phyloP scores from a whole-genome alignment of 1,139 yeast species.

The Sugiyamaella novakii region DNA sequence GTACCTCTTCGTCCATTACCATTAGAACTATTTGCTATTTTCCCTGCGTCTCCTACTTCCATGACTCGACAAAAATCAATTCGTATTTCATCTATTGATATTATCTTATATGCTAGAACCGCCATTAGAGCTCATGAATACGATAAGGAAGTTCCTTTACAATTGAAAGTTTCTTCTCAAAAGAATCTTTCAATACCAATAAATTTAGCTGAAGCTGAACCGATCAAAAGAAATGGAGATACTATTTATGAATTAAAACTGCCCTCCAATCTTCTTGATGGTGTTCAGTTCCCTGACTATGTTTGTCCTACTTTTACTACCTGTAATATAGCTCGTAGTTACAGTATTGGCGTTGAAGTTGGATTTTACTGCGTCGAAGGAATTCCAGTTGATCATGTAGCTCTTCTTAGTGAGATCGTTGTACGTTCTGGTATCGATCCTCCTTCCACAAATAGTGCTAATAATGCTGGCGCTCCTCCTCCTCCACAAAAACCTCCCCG shows the following conservation, averaged over 20 bases:
- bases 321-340: conserved; percentile 58
- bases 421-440: conserved; percentile 32
- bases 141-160: conserved; percentile 25
- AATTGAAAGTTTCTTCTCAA: conserved; percentile 27
- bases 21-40: conserved; percentile 31
- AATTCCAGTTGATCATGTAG: conserved; percentile 34
- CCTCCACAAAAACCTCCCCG: conserved; percentile 10
- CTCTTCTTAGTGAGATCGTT: conserved; percentile 27
- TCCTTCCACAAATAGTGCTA: conserved; percentile 2
- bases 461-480: background rate
- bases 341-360: conserved; percentile 49
- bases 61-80: conserved; percentile 22
- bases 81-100: conserved; percentile 29
- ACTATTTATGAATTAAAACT: conserved; percentile 31
- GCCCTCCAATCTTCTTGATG: conserved; percentile 31
- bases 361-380: conserved; percentile 47
- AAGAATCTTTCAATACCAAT: conserved; percentile 23
- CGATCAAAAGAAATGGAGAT: conserved; percentile 19
- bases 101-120: conserved; percentile 36
- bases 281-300: conserved; percentile 52
- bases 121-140: conserved; percentile 35
- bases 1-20: conserved; percentile 35
- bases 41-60: conserved; percentile 26
- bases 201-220: conserved; percentile 22
- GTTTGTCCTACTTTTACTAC: conserved; percentile 59